Evolutionary conservation across 2,329 filamentous ascomycete genomes (phyloP), one percentile per base, ranked within the genome.

Genomic region (Rhynchosporium graminicola): DNA sequence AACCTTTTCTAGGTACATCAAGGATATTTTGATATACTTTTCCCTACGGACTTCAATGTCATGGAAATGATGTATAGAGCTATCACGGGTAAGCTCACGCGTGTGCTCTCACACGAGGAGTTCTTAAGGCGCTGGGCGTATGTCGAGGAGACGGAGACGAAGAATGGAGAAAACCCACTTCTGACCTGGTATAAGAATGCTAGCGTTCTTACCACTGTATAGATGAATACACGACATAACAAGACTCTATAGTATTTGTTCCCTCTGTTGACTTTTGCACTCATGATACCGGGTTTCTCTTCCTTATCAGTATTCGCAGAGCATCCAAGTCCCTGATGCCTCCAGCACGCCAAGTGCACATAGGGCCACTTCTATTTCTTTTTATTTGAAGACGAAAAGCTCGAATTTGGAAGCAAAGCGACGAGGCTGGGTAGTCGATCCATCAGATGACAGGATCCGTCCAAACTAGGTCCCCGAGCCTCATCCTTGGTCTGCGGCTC

Each of bases 1-100:
- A 48, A 61, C 20, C n/a, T 20, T 29, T 29, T 0, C 50, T 67
- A 96, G 91, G 91, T 97, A 54, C 93, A 98, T 75, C 96, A 99
- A 79, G 96, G 95, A 51, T 98, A 97, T 77, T 99, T 99, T 74
- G 96, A 99, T 75, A 97, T 99, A 71, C 87, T 99, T 74, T 99
- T 99, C 79, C 95, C 95, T 0, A 99, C 95, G 10, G 90, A 99
- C 77, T 99, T 99, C 74, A 82, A 85, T 66, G 88, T 96, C 68
- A 89, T 95, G 77, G 92, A 98, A 77, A 87, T 92, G 71, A 87
- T 98, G 70, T 99, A 99, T 78, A 88, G 91, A 61, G 92, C 92
- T 65, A 87, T 98, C 70, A 99, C 95, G 0, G 94, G 94, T 38
- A 95, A 96, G 74, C 80, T 98, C 70, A 97, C 93, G 2, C 85